phyloP scores from a whole-genome alignment of 371 early-diverging fungal species.

The Mucor saturninus region DNA sequence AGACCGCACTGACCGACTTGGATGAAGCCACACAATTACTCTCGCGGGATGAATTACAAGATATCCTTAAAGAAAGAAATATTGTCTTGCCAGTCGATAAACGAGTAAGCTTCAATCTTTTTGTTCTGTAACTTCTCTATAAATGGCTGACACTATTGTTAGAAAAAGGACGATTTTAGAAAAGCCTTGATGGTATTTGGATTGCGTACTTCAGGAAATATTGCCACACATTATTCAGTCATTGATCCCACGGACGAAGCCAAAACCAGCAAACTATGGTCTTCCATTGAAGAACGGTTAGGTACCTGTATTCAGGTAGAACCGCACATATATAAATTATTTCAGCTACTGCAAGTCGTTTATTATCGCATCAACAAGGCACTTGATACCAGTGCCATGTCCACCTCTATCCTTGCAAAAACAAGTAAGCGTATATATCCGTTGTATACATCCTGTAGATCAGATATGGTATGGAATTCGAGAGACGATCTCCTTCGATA shows the following conservation, averaged over 20 bases:
- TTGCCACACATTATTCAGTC: conserved; percentile 2
- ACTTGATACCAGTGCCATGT: conserved; percentile 42
- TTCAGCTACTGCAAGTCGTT: conserved; percentile 58
- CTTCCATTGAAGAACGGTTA: conserved; percentile 7
- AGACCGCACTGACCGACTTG: conserved; percentile 16
- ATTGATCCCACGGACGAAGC: not conserved
- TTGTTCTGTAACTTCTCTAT: not conserved
- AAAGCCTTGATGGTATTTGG: conserved; percentile 10
- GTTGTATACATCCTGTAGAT: conserved; percentile 52
- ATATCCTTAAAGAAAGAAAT: conserved; percentile 15
- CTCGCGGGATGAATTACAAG: conserved; percentile 34
- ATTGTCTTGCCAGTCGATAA: not conserved
- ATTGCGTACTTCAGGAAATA: not conserved
- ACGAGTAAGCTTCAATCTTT: conserved; percentile 3
- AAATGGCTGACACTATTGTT: not conserved
- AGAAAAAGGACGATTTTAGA: conserved; percentile 14
- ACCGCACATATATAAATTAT: conserved; percentile 28
- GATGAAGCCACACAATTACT: conserved; percentile 42
- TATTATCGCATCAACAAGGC: conserved; percentile 50
- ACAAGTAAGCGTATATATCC: conserved; percentile 66
- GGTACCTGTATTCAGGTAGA: conserved; percentile 44
- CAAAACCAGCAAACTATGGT: conserved; percentile 18
- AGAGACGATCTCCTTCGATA: conserved; percentile 60
- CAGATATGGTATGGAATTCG: conserved; percentile 55
- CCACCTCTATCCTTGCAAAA: conserved; percentile 59